Base-by-base conservation (phyloP, 2,329 filamentous ascomycete species). In the Epichloe coenophiala region DNA sequence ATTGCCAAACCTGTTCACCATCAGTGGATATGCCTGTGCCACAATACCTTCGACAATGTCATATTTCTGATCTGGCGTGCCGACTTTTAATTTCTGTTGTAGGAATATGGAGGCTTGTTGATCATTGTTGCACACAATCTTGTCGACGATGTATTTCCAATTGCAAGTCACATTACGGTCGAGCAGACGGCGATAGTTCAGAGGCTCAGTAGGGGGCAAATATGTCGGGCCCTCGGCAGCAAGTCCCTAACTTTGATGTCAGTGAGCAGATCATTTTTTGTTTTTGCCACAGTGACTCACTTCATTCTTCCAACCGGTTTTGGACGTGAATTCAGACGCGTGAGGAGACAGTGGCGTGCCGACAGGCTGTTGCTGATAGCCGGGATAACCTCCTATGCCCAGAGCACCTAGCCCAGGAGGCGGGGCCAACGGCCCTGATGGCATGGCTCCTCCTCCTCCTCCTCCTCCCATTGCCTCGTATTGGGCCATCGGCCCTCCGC, bases 121-220 rank as follows among this genome's bases (percentile, higher is more conserved):
- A 63, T 98, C 93, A 66, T 98, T 97, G 72, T 90, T 96, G 78
- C 88, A 94, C 58, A 98, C 90, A 64, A 98, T 98, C 75, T 97
- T 97, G 72, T 98, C 91, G 50, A 98, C 93, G 59, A 98, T 96
- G 65, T 95, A 96, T 71, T 93, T 95, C 93, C 91, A 98, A 71
- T 98, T 94, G 71, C 91, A 97, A 62, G 87, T 95, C 68, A 95
- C 88, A 64, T 91, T 95, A 62, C 90, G 89, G 63, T 98, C 93
- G 45, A 97, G 80, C 39, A 98, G 78, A 51, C 90, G 89, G 54
- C 93, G 89, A 63, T 97, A 98, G 68, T 98, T 97, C 60, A 97
- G 78, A 11, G 91, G 93, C 68, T 98, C 93, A 6, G 86, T 86
- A 3, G 89, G 84, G 84, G 86, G 83, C 31, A 96, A 72, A 63